Evolutionary conservation across 2,329 filamentous ascomycete species (phyloP).

Genomic region (Fusarium sarcochroum): DNA sequence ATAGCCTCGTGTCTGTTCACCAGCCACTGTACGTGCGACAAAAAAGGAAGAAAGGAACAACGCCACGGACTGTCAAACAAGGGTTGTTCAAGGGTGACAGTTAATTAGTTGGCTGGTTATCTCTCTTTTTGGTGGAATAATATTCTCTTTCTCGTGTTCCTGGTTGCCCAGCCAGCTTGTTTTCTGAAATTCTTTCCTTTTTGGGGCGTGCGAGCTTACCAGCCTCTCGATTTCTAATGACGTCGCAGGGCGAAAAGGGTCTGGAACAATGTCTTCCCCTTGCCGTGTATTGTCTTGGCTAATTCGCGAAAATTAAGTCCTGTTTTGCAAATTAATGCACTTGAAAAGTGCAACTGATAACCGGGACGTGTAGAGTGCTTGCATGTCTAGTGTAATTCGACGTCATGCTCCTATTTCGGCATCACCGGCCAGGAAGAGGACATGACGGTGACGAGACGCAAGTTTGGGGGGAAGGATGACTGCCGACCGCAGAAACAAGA

Average conservation of each 20-base stretch:
- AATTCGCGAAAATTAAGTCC: background rate
- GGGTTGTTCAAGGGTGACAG: background rate
- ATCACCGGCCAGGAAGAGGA: conserved; percentile 15
- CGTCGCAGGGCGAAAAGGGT: conserved; percentile 10
- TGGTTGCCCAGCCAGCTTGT: conserved; percentile 31
- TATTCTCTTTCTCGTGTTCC: conserved; percentile 10
- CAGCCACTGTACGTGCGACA: conserved; percentile 30
- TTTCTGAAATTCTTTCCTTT: conserved; percentile 33
- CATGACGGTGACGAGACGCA: background rate
- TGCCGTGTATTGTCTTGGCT: conserved; percentile 5
- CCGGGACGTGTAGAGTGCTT: conserved; percentile 35
- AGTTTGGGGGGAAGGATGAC: conserved; percentile 8
- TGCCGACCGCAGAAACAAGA: conserved; percentile 7
- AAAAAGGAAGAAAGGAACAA: background rate
- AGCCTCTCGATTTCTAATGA: conserved; percentile 36
- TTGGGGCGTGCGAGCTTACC: conserved; percentile 20
- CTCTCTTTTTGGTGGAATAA: conserved; percentile 6
- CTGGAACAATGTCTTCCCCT: conserved; percentile 17
- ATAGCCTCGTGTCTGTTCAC: conserved; percentile 7
- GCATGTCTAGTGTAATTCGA: conserved; percentile 33
- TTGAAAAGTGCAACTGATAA: conserved; percentile 3
- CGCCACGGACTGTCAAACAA: background rate
- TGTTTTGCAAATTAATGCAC: conserved; percentile 21
- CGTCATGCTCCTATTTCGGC: conserved; percentile 36
- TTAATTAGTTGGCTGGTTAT: conserved; percentile 8